A percentile compares a stretch with the other conserved stretches of the same genome.
These are phyloP conservation scores for Lophium mytilinum DNA, from an alignment of 495 filamentous ascomycete species.

Conservation along the genomic window DNA sequence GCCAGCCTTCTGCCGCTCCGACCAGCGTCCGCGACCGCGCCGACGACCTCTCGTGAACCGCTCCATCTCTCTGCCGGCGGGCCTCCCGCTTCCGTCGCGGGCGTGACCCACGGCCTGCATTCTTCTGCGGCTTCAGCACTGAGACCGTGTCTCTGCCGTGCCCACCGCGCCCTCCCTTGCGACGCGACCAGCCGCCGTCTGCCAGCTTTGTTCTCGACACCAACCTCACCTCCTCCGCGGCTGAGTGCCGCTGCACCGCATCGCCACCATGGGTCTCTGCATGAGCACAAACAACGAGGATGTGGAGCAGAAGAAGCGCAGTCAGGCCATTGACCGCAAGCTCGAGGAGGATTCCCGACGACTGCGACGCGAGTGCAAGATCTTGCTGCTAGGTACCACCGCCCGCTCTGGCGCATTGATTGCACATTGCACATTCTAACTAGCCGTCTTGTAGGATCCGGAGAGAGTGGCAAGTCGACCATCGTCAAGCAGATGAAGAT, in stretches of 20 bases:
- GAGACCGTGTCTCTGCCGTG: not conserved
- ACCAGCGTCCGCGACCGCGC: not conserved
- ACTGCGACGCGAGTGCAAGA: conserved; percentile 96
- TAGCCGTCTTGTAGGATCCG: conserved; percentile 60
- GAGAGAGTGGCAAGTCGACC: conserved; percentile 97
- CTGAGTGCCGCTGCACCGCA: conserved; percentile 12
- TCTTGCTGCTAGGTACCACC: conserved; percentile 73
- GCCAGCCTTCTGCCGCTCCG: not conserved
- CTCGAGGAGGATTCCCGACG: conserved; percentile 88
- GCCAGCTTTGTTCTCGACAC: conserved; percentile 12
- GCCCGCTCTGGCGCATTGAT: not conserved
- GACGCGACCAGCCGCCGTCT: conserved; percentile 18
- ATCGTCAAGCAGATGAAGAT: conserved; percentile 99
- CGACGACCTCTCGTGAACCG: not conserved
- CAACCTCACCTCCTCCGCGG: conserved; percentile 17
- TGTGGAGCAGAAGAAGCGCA: conserved; percentile 86
- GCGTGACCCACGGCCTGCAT: not conserved
- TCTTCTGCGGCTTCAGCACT: not conserved
- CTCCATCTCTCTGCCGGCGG: not conserved
- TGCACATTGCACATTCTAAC: conserved; percentile 8
- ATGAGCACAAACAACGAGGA: conserved; percentile 70
- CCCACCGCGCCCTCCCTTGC: not conserved
- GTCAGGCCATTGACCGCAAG: conserved; percentile 84
- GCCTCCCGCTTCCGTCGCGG: not conserved
- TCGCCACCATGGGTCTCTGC: conserved; percentile 74